Percentiles rank a stretch among this genome's conserved stretches.
These are phyloP conservation scores for Platanthera guangdongensis DNA, from an alignment of 106 monocot species.

Conservation along the genomic window DNA sequence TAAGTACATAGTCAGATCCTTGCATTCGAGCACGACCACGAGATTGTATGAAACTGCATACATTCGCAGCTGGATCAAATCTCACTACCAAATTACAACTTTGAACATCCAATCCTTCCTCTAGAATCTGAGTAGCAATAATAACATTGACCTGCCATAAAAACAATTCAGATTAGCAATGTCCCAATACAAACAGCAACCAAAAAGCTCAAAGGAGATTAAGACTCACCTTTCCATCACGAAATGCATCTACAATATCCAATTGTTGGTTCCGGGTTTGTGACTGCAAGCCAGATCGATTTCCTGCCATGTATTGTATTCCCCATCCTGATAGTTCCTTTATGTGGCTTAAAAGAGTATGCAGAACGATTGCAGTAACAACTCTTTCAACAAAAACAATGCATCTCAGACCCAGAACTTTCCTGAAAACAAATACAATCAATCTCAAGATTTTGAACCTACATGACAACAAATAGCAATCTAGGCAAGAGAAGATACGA, in stretches of 20 bases:
- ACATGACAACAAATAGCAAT: slow-evolving; percentile 15
- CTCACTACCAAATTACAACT: slow-evolving; percentile 68
- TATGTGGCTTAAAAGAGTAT: slow-evolving; percentile 31
- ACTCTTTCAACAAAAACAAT: slow-evolving; percentile 73
- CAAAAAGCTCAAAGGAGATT: neutral
- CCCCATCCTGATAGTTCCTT: slow-evolving; percentile 34
- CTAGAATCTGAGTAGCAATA: slow-evolving; percentile 68
- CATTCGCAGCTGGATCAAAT: slow-evolving; percentile 50
- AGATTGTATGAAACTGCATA: slow-evolving; percentile 74
- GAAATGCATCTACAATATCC: slow-evolving; percentile 49
- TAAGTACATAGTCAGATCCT: slow-evolving; percentile 52
- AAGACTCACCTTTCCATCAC: slow-evolving; percentile 34
- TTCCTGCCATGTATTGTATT: slow-evolving; percentile 46
- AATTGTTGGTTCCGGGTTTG: slow-evolving; percentile 48
- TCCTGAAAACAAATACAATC: slow-evolving; percentile 19
- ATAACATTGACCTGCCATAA: slow-evolving; percentile 50
- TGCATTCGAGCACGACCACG: slow-evolving; percentile 62
- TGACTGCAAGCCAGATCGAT: slow-evolving; percentile 16
- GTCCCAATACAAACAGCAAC: neutral
- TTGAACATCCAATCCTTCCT: slow-evolving; percentile 68
- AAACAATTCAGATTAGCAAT: neutral
- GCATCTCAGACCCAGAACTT: slow-evolving; percentile 40
- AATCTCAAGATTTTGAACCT: neutral
- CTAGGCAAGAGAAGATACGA: neutral
- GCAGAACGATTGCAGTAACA: slow-evolving; percentile 47